Base-by-base conservation (phyloP, 2,329 filamentous ascomycete species). In the Scedosporium minutisporum region DNA sequence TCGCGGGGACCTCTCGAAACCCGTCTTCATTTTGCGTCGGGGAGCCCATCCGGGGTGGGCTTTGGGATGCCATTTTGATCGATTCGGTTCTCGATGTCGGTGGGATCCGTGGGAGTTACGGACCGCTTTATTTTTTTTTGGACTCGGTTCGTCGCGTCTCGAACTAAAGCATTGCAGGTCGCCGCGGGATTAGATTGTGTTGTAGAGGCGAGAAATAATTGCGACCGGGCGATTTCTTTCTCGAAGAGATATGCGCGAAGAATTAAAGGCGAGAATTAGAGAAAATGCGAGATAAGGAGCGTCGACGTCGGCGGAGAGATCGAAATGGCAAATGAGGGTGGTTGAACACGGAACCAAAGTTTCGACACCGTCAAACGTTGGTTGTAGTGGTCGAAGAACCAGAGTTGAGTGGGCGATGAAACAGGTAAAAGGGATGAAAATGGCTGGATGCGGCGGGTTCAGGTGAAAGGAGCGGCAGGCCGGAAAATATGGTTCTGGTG, bases 81-180 rank as follows among this genome's bases (percentile, higher is more conserved):
- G 33, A 74, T 69, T 63, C 70, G 72, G 63, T 71, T 69, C 63
- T 71, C 71, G 41, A 67, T 64, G 57, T 71, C 70, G 57, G 76
- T 75, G 18, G 72, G 71, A 57, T 74, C 71, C 78, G 33, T 38
- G 79, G 79, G 63, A 65, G 65, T 63, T 65, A 21, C 44, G 44
- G 21, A 48, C 9, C 44, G 44, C 18, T 10, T n/a, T n/a, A 48
- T 7, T 10, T 48, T 18, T 18, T n/a, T 46, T 18, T 46, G 12
- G 44, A 21, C 5, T 23, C 12, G 51, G 48, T 3, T 38, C 51
- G 51, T 23, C 16, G 44, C 51, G 51, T 55, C 7, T 27, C 51
- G n/a, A 21, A 14, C 23, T 55, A 55, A 27, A 23, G 23, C 51
- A 55, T 55, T 55, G n/a, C 51, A 38, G 33, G 9, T 38, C 21